Evolutionary conservation across 2,329 filamentous ascomycete genomes (phyloP), one percentile per base, ranked within the genome.

Genomic region (Coniochaeta sp.): DNA sequence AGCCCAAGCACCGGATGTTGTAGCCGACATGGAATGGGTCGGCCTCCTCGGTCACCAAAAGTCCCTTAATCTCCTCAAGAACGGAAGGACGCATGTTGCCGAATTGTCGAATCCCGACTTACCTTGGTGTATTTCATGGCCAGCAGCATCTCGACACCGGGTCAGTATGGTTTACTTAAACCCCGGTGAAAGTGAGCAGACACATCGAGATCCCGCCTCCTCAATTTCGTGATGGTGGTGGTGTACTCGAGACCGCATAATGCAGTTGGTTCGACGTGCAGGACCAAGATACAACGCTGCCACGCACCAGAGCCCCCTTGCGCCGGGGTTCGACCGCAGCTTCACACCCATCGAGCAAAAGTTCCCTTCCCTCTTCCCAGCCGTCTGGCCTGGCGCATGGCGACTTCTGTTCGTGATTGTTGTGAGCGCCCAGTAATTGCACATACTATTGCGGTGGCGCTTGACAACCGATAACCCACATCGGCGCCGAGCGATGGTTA

Each of bases 251-350:
- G 3, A 7, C 5, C 13, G 38, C 22, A 18, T 42, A 14, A 42
- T 42, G 38, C 38, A 42, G 38, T 42, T 42, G 38, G 38, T 42
- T 42, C 38, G 38, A 42, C 10, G 20, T n/a, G 38, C 38, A 42
- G 22, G n/a, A 24, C 22, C 33, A 26, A 10, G 20, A 24, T 42
- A n/a, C 38, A 12, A 42, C 38, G 9, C 38, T 42, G 20, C 38
- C 38, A 42, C 38, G 14, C 38, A 42, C 38, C 4, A 22, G 8
- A 5, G n/a, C 6, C 2, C 18, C 20, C 38, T 12, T 42, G 4
- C 18, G 10, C 38, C 38, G 20, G 3, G 20, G 18, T 30, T 30
- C 27, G 6, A 7, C 27, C 27, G 6, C 27, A 18, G 8, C 18
- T 26, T 26, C 20, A 10, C 12, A 13, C 10, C 20, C n/a, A 24